Evolutionary conservation across 345 rosid genomes (phyloP).

Genomic region (Pugionium dolabratum): DNA sequence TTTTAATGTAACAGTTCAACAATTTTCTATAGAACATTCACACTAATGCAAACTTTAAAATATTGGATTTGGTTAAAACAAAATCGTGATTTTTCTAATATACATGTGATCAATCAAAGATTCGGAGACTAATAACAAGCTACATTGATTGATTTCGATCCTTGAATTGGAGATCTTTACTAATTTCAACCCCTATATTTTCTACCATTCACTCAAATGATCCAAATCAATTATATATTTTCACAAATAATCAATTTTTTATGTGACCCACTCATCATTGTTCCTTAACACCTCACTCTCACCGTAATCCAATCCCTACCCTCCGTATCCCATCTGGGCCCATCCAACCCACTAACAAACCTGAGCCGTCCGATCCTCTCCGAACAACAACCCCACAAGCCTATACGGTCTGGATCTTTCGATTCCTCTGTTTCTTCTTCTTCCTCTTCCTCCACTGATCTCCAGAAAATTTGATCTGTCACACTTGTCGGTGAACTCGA

Average conservation of each 20-base stretch:
- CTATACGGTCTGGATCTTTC: conserved; percentile 32
- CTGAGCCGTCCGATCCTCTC: conserved; percentile 59
- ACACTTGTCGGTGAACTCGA: conserved; percentile 76
- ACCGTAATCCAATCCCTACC: conserved; percentile 61
- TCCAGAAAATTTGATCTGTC: conserved; percentile 67
- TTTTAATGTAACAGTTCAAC: conserved; percentile 8
- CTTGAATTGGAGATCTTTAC: conserved; percentile 27
- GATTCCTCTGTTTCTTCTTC: conserved; percentile 36
- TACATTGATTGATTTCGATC: conserved; percentile 22
- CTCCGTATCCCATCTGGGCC: conserved; percentile 47
- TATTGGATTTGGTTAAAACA: conserved; percentile 3
- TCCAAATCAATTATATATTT: conserved; percentile 19
- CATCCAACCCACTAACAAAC: conserved; percentile 30
- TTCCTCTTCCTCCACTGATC: conserved; percentile 44
- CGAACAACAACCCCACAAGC: conserved; percentile 7
- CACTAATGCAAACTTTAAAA: background rate
- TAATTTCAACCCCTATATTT: conserved; percentile 35
- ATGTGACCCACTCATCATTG: conserved; percentile 40
- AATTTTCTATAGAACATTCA: background rate
- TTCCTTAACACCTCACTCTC: conserved; percentile 45
- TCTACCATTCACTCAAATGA: conserved; percentile 22
- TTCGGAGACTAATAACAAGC: conserved; percentile 20
- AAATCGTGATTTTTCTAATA: conserved; percentile 11
- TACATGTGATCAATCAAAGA: conserved; percentile 28
- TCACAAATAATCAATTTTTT: conserved; percentile 11